phyloP scores from a whole-genome alignment of 257 asterid genomes.

The Eustoma russellianum region DNA sequence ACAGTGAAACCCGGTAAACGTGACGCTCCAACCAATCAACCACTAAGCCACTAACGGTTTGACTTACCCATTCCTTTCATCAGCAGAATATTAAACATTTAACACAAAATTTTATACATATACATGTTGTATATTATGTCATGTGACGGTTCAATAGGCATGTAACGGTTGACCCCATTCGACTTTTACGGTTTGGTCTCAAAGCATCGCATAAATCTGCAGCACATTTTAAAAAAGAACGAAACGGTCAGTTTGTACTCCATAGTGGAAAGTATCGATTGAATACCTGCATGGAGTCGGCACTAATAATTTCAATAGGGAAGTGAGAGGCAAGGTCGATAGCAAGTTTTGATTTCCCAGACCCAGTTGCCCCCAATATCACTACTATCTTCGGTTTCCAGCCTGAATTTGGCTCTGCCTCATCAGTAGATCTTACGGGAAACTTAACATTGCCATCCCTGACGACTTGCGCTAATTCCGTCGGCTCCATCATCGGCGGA shows the following conservation, averaged over 20 bases:
- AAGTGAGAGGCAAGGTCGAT: slow-evolving; percentile 73
- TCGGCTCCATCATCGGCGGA: background rate
- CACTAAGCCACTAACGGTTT: too few relatives aligned
- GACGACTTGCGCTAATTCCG: slow-evolving; percentile 4
- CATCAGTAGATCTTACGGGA: background rate
- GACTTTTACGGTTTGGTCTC: too few relatives aligned
- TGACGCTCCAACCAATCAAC: too few relatives aligned
- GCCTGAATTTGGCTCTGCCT: slow-evolving; percentile 1
- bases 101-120: too few relatives aligned
- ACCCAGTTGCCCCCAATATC: slow-evolving; percentile 75
- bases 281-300: slow-evolving; percentile 93
- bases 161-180: too few relatives aligned
- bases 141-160: too few relatives aligned
- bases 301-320: slow-evolving; percentile 75
- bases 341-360: slow-evolving; percentile 86
- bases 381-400: slow-evolving; percentile 61
- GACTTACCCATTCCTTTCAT: too few relatives aligned
- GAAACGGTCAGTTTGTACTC: background rate
- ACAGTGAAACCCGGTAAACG: too few relatives aligned
- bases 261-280: background rate
- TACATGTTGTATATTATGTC: too few relatives aligned
- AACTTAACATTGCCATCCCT: slow-evolving; percentile 1
- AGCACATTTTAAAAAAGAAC: background rate
- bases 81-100: too few relatives aligned
- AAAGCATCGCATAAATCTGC: too few relatives aligned